Conservation (phyloP, 2,329 filamentous ascomycete species). For the Verruconis gallopava region DNA sequence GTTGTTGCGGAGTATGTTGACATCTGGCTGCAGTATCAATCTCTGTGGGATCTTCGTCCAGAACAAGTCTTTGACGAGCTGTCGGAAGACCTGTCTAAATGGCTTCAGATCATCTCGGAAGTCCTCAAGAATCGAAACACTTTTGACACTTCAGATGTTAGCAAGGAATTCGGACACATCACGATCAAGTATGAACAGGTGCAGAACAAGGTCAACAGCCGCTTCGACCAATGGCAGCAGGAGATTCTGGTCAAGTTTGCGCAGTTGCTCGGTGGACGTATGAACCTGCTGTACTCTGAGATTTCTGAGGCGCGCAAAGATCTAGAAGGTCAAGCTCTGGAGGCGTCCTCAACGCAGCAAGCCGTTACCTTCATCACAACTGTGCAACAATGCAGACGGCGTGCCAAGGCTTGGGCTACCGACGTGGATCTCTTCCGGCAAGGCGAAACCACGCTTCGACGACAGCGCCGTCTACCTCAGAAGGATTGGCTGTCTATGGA, state of each 20-base stretch:
- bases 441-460: constrained; percentile 79
- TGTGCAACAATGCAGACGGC: constrained; percentile 89
- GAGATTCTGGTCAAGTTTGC: constrained; percentile 94
- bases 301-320: constrained; percentile 83
- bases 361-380: constrained; percentile 98
- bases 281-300: constrained; percentile 84
- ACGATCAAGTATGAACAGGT: constrained; percentile 98
- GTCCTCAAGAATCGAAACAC: constrained; percentile 91
- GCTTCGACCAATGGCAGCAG: constrained; percentile 99
- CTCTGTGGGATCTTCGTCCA: constrained; percentile 91
- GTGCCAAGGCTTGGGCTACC: constrained; percentile 85
- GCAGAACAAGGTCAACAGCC: constrained; percentile 95
- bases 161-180: constrained; percentile 82
- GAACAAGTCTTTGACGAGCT: constrained; percentile 89
- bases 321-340: constrained; percentile 80
- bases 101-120: constrained; percentile 92
- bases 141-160: constrained; percentile 94
- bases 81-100: constrained; percentile 80
- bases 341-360: constrained; percentile 89
- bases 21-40: constrained; percentile 98
- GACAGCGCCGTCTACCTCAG: constrained; percentile 88
- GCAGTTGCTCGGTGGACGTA: constrained; percentile 70
- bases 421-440: constrained; percentile 94
- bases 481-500: constrained; percentile 91
- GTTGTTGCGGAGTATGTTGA: constrained; percentile 80